Evolutionary conservation across 2,329 filamentous ascomycete species (phyloP), one percentile per base, ranked within the genome.

Genomic region (Ilyonectria mors-panacis): DNA sequence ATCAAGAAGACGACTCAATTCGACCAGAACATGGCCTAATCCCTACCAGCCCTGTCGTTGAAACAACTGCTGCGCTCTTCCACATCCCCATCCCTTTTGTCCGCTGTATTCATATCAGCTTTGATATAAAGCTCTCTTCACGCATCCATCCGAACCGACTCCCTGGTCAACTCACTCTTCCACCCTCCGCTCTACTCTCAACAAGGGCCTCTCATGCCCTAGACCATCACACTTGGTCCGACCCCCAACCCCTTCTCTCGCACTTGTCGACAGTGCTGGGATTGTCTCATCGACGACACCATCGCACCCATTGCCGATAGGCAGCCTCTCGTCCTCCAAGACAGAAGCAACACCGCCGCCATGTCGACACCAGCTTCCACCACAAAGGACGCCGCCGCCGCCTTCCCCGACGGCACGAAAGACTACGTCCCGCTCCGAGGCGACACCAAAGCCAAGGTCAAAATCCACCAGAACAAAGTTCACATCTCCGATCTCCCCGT

Each of bases 401-500:
- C 81, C 76, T 82, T 84, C 69, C 79, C 82, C 26, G 87, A 89
- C 75, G 87, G 86, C 79, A 88, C 86, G 50, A 85, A 82, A 67
- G 87, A 88, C 74, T 87, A 87, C 78, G 82, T 85, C 73, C 86
- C 86, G 65, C 80, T 85, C 55, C 85, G 85, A 59, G 55, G 61
- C 54, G 75, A 73, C 42, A 71, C 74, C 62, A 67, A 66, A 30
- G 70, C 67, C 68, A 85, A 83, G 78, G 81, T 83, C 72, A 88
- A 90, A 68, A 48, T 79, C 63, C 85, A 92, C 85, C 97, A 97
- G 84, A 88, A 92, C 23, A 63, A 57, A 26, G 53, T 63, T 21
- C 94, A 97, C 82, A 96, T 97, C 82, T 90, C 93, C 70, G 94
- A 97, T 71, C 88, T 89, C 71, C 92, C 92, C 63, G 91, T 97